Conservation (phyloP, 2,329 filamentous ascomycete species). For the Diaporthe eres region DNA sequence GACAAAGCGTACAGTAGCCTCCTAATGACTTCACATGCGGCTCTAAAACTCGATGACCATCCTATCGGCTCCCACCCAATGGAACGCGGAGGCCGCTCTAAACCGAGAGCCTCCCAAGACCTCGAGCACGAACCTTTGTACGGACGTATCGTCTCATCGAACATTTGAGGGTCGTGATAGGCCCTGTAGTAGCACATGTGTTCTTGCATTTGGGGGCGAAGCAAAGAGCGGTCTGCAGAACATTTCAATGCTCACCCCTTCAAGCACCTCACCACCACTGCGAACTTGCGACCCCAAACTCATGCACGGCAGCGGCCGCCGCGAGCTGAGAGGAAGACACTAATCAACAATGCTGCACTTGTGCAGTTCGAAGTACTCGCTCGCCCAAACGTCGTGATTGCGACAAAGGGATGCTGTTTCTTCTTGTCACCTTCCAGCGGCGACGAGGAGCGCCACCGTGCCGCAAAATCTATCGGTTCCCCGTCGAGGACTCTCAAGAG, state of each 20-base stretch:
- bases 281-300: neutral
- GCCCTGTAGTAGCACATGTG: slow-evolving; percentile 1
- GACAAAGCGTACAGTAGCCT: neutral
- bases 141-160: neutral
- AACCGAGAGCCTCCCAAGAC: neutral
- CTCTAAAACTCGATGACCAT: neutral
- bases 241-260: slow-evolving; percentile 2
- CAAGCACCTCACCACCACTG: slow-evolving; percentile 3
- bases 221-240: slow-evolving; percentile 25
- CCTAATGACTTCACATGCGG: slow-evolving; percentile 1
- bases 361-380: neutral
- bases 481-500: neutral
- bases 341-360: neutral
- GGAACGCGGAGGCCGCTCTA: neutral
- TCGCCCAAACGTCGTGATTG: neutral
- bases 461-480: neutral
- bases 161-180: neutral
- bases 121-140: neutral
- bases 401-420: too few relatives aligned
- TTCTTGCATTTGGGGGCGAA: slow-evolving; percentile 13
- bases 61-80: slow-evolving; percentile 1
- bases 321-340: neutral
- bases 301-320: slow-evolving; percentile 24
- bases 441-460: neutral
- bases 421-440: neutral